A percentile compares a stretch with the other conserved stretches of the same genome.
Evolutionary conservation across 257 asterid genomes (phyloP).

Genomic region (Penstemon eatonii): DNA sequence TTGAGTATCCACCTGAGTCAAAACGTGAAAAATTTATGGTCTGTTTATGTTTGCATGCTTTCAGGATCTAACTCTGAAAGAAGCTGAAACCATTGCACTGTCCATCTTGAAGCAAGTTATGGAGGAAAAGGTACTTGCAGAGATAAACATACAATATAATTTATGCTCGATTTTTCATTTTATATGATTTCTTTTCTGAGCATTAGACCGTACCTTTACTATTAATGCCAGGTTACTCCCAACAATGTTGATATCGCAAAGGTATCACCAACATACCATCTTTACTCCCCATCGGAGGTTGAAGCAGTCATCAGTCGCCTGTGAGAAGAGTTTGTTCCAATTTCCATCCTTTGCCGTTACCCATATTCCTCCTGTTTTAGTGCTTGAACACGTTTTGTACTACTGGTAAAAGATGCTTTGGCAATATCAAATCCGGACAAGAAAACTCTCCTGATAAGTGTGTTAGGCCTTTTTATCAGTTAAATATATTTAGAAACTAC

Average conservation of each 20-base stretch:
- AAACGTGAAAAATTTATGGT: neutral
- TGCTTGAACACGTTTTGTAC: constrained; percentile 20
- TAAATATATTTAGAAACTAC: neutral
- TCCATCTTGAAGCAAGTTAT: constrained; percentile 85
- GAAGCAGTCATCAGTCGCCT: constrained; percentile 80
- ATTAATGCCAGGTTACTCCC: constrained; percentile 73
- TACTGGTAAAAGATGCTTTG: constrained; percentile 3
- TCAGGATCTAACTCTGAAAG: constrained; percentile 72
- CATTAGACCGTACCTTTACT: neutral
- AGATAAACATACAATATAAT: no score
- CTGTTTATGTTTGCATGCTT: constrained; percentile 13
- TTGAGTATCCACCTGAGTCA: neutral
- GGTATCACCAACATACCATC: constrained; percentile 87
- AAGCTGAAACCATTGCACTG: constrained; percentile 84
- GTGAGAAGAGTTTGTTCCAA: constrained; percentile 36
- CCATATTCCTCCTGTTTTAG: neutral
- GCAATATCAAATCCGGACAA: constrained; percentile 7
- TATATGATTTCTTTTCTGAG: neutral
- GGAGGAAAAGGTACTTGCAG: constrained; percentile 74
- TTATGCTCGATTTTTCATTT: neutral
- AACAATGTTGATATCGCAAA: constrained; percentile 88
- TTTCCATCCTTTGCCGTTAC: neutral
- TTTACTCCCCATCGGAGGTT: constrained; percentile 75
- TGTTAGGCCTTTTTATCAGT: constrained; percentile 2
- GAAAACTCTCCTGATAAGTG: constrained; percentile 14